These are phyloP conservation scores for Vanilla planifolia DNA, from an alignment of 106 monocot species.

Conservation along the genomic window DNA sequence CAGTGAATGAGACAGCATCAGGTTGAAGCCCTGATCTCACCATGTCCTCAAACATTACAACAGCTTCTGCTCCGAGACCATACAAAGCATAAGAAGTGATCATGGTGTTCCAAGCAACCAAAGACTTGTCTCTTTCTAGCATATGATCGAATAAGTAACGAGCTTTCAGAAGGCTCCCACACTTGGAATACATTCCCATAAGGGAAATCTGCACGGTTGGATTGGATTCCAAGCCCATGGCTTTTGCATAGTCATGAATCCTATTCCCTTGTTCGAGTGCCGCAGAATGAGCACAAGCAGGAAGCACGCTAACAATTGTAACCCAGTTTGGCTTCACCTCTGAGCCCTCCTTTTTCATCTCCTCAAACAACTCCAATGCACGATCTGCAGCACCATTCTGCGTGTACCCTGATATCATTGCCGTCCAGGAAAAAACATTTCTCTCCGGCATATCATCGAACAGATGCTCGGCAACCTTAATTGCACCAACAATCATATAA, in stretches of 20 bases:
- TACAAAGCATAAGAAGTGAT: constrained; percentile 50
- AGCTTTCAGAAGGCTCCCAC: constrained; percentile 46
- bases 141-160: constrained; percentile 34
- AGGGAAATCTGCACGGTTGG: constrained; percentile 39
- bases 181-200: constrained; percentile 70
- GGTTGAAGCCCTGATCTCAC: constrained; percentile 26
- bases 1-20: constrained; percentile 49
- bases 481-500: constrained; percentile 36
- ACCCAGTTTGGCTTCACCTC: constrained; percentile 37
- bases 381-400: constrained; percentile 29
- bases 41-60: constrained; percentile 41
- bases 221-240: constrained; percentile 14
- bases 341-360: constrained; percentile 31
- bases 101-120: constrained; percentile 66
- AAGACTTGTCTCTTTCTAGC: constrained; percentile 22
- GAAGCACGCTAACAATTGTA: constrained; percentile 49
- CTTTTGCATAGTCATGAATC: constrained; percentile 39
- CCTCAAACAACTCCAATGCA: constrained; percentile 35
- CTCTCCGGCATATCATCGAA: constrained; percentile 27
- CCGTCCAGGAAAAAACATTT: constrained; percentile 73
- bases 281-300: constrained; percentile 35
- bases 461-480: constrained; percentile 27
- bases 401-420: constrained; percentile 60
- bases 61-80: constrained; percentile 34
- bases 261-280: constrained; percentile 40